phyloP scores from a whole-genome alignment of 306 rosid species.

The Nissolia schottii region DNA sequence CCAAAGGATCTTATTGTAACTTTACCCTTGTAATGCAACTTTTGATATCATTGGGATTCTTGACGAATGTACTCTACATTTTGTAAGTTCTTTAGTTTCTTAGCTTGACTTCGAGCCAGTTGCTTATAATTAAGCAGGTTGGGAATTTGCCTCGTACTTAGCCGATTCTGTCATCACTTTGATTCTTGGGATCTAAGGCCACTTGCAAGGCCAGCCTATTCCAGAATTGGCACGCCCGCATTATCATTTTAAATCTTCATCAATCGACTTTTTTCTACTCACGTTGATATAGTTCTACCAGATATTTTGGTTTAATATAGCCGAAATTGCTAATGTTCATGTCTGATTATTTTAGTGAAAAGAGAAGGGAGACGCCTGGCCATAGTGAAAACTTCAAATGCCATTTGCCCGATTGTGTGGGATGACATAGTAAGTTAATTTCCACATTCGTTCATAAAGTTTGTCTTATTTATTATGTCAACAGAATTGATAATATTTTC shows the following conservation, averaged over 20 bases:
- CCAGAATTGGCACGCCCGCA: no score
- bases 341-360: slow-evolving; percentile 54
- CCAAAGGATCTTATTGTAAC: no score
- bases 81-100: no score
- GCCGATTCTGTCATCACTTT: no score
- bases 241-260: neutral
- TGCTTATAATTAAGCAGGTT: no score
- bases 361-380: slow-evolving; percentile 71
- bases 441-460: neutral
- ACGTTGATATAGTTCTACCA: neutral
- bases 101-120: no score
- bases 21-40: no score
- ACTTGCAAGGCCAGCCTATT: no score
- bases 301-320: slow-evolving; percentile 12
- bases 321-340: neutral
- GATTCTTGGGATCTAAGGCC: no score
- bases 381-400: slow-evolving; percentile 66
- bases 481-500: slow-evolving; percentile 30
- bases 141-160: no score
- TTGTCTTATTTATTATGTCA: slow-evolving; percentile 15
- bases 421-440: slow-evolving; percentile 70
- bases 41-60: no score
- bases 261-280: neutral
- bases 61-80: no score
- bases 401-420: slow-evolving; percentile 82